Evolutionary conservation across 768 basidiomycete genomes (phyloP).

Genomic region (Dentipellis fragilis): DNA sequence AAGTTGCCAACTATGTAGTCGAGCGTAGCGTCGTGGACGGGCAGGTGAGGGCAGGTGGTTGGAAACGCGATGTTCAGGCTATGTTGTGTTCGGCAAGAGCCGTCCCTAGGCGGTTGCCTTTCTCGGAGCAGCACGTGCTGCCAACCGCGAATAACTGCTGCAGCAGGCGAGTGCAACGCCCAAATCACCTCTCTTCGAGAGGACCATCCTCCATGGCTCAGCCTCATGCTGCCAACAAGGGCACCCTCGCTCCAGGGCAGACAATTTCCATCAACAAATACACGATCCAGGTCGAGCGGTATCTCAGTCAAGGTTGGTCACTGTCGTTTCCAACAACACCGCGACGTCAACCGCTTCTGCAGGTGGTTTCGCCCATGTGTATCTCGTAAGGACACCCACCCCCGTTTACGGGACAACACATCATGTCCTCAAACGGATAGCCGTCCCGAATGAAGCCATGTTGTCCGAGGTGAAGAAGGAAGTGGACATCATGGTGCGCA

Average conservation of each 20-base stretch:
- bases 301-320: slow-evolving; percentile 82
- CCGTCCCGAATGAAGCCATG: slow-evolving; percentile 82
- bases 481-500: slow-evolving; percentile 92
- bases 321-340: slow-evolving; percentile 1
- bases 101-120: too few species aligned
- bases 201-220: slow-evolving; percentile 31
- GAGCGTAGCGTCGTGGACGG: too few species aligned
- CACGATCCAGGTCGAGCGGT: slow-evolving; percentile 85
- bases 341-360: slow-evolving; percentile 8
- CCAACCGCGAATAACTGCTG: too few species aligned
- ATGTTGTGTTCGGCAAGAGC: too few species aligned
- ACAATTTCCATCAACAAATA: slow-evolving; percentile 84
- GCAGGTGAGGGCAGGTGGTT: too few species aligned
- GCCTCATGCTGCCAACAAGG: slow-evolving; percentile 46
- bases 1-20: too few species aligned
- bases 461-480: slow-evolving; percentile 93
- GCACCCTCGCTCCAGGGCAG: slow-evolving; percentile 73
- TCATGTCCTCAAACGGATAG: slow-evolving; percentile 96
- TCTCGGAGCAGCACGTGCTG: too few species aligned
- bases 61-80: too few species aligned
- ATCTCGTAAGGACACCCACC: slow-evolving; percentile 78
- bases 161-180: too few species aligned
- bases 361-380: slow-evolving; percentile 99
- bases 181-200: neutral
- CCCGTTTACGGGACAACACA: slow-evolving; percentile 88